Percentiles rank a stretch among this genome's conserved stretches.
Conservation (phyloP, 2,329 filamentous ascomycete species). For the Paramyrothecium roridum region DNA sequence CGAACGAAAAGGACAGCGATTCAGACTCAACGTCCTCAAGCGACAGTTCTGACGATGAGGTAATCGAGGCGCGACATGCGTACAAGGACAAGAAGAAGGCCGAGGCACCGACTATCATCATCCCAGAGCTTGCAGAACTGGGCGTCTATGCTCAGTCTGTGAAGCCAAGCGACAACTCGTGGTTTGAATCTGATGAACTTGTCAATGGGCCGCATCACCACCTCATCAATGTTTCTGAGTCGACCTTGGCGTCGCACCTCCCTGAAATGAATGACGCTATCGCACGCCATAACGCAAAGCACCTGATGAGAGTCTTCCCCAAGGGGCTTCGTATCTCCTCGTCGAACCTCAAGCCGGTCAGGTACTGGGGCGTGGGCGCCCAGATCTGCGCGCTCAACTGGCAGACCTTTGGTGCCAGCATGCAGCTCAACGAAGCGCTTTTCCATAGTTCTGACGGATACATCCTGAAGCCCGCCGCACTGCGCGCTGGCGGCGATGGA, state of each 20-base stretch:
- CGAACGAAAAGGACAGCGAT: slow-evolving; percentile 42
- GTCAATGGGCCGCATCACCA: slow-evolving; percentile 61
- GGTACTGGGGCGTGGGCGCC: slow-evolving; percentile 65
- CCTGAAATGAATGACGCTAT: slow-evolving; percentile 44
- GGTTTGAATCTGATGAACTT: slow-evolving; percentile 51
- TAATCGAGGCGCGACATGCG: slow-evolving; percentile 41
- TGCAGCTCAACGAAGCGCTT: slow-evolving; percentile 67
- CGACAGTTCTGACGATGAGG: slow-evolving; percentile 34
- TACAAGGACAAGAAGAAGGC: slow-evolving; percentile 54
- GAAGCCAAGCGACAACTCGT: slow-evolving; percentile 63
- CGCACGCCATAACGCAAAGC: slow-evolving; percentile 56
- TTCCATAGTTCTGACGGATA: slow-evolving; percentile 64
- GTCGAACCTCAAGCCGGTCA: slow-evolving; percentile 58
- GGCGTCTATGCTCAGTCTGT: slow-evolving; percentile 70
- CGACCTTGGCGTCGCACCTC: slow-evolving; percentile 50
- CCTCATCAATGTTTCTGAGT: slow-evolving; percentile 68
- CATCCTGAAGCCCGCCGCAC: slow-evolving; percentile 59
- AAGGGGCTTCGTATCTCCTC: slow-evolving; percentile 68
- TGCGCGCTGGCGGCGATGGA: slow-evolving; percentile 54
- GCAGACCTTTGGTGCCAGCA: slow-evolving; percentile 63
- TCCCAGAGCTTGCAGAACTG: slow-evolving; percentile 62
- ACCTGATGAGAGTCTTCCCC: slow-evolving; percentile 69
- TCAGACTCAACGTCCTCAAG: slow-evolving; percentile 33
- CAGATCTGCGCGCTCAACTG: slow-evolving; percentile 70
- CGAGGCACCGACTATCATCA: slow-evolving; percentile 44